These are phyloP conservation scores for Melaleuca quinquenervia DNA, from an alignment of 345 rosid species.

Conservation along the genomic window DNA sequence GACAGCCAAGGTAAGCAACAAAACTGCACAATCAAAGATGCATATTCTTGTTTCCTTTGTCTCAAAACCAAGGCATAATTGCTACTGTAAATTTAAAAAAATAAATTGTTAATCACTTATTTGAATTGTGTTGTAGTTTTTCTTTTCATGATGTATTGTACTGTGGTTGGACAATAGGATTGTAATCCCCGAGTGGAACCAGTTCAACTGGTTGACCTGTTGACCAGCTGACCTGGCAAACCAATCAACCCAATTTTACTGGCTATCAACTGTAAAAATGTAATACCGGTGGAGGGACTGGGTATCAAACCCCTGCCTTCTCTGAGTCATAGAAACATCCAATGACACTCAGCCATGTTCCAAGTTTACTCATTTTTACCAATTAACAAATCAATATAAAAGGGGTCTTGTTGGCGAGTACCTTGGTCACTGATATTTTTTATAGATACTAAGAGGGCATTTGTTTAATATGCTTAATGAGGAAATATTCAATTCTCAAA, in stretches of 20 bases:
- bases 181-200: neutral
- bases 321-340: neutral
- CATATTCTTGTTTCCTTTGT: neutral
- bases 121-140: neutral
- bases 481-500: neutral
- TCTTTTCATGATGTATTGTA: neutral
- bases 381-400: neutral
- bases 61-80: neutral
- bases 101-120: neutral
- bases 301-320: neutral
- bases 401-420: neutral
- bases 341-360: neutral
- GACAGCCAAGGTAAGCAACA: neutral
- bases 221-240: neutral
- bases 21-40: neutral
- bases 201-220: neutral
- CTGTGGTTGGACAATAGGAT: neutral
- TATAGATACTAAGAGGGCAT: neutral
- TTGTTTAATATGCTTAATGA: neutral
- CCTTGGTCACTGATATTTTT: neutral
- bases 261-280: neutral
- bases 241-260: neutral
- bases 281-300: neutral
- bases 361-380: neutral
- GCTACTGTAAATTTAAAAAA: neutral